Evolutionary conservation across 2,329 filamentous ascomycete species (phyloP), one percentile per base, ranked within the genome.

Genomic region (Verticillium nonalfalfae): DNA sequence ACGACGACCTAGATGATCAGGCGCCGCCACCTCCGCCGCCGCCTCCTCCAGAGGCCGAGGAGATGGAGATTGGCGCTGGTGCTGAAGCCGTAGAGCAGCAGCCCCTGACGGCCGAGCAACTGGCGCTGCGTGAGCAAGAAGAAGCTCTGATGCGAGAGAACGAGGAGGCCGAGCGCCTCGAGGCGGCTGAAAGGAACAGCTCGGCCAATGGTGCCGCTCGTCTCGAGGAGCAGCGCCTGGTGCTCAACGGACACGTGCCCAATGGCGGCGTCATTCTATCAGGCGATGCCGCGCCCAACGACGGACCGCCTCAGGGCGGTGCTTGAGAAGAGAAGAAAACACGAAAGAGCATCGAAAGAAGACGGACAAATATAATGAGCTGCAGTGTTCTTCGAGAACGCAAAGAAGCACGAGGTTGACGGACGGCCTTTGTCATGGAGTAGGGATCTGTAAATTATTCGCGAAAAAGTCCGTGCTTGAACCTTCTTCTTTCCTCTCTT

Each of bases 101-200:
- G 45, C 45, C 45, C 15, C 67, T 76, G 58, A 73, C 72, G 7
- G 79, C 78, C 35, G 79, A 81, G 64, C 76, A 80, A 63, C 71
- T 74, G 59, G 76, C 73, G 34, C 75, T 82, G 62, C 76, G 74
- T 56, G 78, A 82, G 64, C 80, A 84, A 69, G 81, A 82, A 66
- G 77, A 79, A 66, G 80, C 75, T 33, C 70, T 84, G 14, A 72
- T 80, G 69, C 75, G 76, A 52, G 81, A 84, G 71, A 82, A 84
- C 63, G 82, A 84, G 66, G 82, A 84, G 66, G 81, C 80, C 1
- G 77, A 83, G 66, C 73, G 81, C 61, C 72, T 82, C 26, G 81
- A 81, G 60, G 81, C 31, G 10, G 58, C 45, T 18, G 33, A 82
- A 58, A 80, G 81, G 63, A 78, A 75, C 56, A 73, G 70, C 34